Base-by-base conservation (phyloP, 257 asterid genomes). In the Plantago ovata region DNA sequence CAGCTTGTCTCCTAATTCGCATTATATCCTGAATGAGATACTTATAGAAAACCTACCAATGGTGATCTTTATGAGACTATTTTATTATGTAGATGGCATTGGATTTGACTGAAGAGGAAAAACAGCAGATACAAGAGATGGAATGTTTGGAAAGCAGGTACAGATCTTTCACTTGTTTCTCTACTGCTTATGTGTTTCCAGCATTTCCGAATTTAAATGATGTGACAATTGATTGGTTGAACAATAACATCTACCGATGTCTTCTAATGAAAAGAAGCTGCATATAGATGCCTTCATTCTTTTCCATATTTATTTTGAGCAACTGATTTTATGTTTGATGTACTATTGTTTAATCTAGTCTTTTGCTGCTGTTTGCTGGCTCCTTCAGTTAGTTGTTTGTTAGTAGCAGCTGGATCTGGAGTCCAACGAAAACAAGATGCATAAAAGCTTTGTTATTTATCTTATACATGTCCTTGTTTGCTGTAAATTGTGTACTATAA, bases 21-120 rank as follows among this genome's bases (percentile, higher is more conserved):
- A 28, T 3, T 28, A 6, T 28, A 28, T 28, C 36, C 36, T 28
- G 36, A 3, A 28, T 8, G 4, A 28, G 36, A 28, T 28, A 28
- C 36, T 2, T 2, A 39, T 15, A 28, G 28, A 22, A 36, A 16
- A 14, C 49, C 33, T 53, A 57, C 61, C 22, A 43, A 51, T 28
- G 56, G 60, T 43, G 32, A 3, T 21, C 13, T 24, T 33, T 56
- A 16, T 58, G 8, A 59, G 22, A 46, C 12, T 48, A 10, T 16
- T 51, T 64, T 42, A 10, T 43, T 54, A 32, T 68, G 38, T 72
- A 92, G 98, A 77, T 83, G 68, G 86, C 98, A 13, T 59, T 88
- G 83, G 94, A 87, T 33, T 71, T 88, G 33, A 80, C 82, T 0
- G 95, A 85, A 63, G 90, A 80, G 68, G 95, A 87, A 74, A 81